Evolutionary conservation across 2,329 filamentous ascomycete species (phyloP).

Genomic region (Tolypocladium cylindrosporum): DNA sequence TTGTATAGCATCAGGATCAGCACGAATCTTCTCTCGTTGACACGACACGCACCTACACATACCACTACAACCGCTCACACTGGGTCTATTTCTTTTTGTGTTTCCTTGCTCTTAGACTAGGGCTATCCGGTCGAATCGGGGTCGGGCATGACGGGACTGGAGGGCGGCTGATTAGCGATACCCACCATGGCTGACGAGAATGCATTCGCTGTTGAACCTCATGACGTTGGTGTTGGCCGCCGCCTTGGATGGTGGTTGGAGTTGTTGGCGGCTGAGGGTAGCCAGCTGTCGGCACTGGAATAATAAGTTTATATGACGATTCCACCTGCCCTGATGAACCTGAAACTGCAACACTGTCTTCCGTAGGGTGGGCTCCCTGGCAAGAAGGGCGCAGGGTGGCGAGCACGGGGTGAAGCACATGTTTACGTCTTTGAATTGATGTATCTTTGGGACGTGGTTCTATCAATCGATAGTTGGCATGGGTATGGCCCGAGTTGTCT

Average conservation of each 20-base stretch:
- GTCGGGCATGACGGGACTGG: not conserved
- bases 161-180: not conserved
- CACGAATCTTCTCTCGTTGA: constrained; percentile 1
- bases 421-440: no score
- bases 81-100: not conserved
- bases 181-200: not conserved
- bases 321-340: not conserved
- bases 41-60: not conserved
- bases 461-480: no score
- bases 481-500: no score
- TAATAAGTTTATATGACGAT: not conserved
- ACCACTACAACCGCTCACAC: not conserved
- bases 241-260: not conserved
- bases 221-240: not conserved
- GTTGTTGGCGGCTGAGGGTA: not conserved
- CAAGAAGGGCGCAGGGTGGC: no score
- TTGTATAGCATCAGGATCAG: constrained; percentile 13
- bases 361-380: no score
- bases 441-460: no score
- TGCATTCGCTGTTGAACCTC: not conserved
- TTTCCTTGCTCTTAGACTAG: not conserved
- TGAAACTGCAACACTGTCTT: no score
- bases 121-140: not conserved
- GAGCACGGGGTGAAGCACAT: no score
- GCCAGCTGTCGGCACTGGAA: not conserved